phyloP scores from a whole-genome alignment of 2,329 filamentous ascomycete genomes.

The Pyricularia sp. region DNA sequence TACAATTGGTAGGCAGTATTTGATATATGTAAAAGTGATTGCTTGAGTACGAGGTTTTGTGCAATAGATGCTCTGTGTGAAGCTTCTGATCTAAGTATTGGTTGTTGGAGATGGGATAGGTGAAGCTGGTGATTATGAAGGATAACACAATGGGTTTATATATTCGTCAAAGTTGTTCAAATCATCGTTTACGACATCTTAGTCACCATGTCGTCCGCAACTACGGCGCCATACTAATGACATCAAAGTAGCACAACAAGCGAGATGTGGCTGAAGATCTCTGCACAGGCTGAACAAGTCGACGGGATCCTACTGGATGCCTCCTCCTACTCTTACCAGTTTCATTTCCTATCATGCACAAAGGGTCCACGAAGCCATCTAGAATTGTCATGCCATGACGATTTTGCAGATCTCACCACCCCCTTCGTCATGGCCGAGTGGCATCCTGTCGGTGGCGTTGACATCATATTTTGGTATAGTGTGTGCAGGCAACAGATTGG shows the following conservation, averaged over 20 bases:
- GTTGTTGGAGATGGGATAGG: neutral
- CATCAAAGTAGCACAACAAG: constrained; percentile 3
- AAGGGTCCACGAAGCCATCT: neutral
- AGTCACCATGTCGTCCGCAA: too few species aligned
- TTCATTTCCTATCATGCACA: neutral
- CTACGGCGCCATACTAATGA: neutral
- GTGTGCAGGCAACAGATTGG: neutral
- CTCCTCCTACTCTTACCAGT: neutral
- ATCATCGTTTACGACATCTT: neutral
- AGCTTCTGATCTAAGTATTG: neutral
- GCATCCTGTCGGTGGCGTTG: neutral
- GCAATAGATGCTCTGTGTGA: neutral
- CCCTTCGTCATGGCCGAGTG: neutral
- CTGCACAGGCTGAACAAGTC: neutral
- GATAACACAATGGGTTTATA: constrained; percentile 3
- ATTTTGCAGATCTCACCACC: neutral
- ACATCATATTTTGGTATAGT: neutral
- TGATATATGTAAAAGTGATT: constrained; percentile 3
- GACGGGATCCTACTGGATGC: neutral
- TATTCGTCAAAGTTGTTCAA: neutral
- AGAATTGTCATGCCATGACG: neutral
- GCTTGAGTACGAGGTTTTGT: neutral
- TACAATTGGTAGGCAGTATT: neutral
- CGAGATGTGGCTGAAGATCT: neutral
- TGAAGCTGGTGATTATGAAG: neutral